Evolutionary conservation across 2,329 filamentous ascomycete species (phyloP).

Genomic region (Monilinia polystroma): DNA sequence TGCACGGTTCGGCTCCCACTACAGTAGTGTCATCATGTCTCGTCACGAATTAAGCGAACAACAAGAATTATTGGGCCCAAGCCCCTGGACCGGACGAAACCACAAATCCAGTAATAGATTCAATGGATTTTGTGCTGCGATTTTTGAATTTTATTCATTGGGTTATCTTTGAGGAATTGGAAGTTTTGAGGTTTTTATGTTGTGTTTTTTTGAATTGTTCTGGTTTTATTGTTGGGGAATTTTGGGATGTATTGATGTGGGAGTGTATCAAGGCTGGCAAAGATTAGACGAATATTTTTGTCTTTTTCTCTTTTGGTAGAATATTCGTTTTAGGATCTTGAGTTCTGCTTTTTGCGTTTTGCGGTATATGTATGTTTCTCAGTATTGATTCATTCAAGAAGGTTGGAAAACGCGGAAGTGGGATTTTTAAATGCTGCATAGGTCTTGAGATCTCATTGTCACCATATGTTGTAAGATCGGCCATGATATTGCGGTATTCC

Average conservation of each 20-base stretch:
- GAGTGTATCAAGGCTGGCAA: background rate
- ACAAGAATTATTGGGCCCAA: background rate
- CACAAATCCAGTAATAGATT: slow-evolving; percentile 3
- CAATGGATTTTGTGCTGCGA: background rate
- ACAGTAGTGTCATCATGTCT: slow-evolving; percentile 1
- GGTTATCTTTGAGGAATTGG: too few relatives aligned
- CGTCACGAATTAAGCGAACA: slow-evolving; percentile 10
- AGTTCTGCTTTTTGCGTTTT: background rate
- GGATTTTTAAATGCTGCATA: too few relatives aligned
- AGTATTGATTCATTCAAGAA: too few relatives aligned
- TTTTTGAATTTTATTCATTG: too few relatives aligned
- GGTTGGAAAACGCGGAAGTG: too few relatives aligned
- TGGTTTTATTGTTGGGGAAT: background rate
- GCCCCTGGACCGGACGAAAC: background rate
- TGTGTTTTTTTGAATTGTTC: background rate
- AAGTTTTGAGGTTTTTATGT: background rate
- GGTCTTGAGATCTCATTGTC: too few relatives aligned
- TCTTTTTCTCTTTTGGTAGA: too few relatives aligned
- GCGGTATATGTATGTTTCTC: background rate
- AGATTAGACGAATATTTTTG: slow-evolving; percentile 4
- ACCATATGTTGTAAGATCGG: too few relatives aligned
- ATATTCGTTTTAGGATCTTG: background rate
- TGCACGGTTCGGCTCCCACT: slow-evolving; percentile 10
- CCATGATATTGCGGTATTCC: too few relatives aligned
- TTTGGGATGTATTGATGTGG: background rate